Evolutionary conservation across 139 green algal species (phyloP).

Genomic region (Chlamydomonas asymmetrica): DNA sequence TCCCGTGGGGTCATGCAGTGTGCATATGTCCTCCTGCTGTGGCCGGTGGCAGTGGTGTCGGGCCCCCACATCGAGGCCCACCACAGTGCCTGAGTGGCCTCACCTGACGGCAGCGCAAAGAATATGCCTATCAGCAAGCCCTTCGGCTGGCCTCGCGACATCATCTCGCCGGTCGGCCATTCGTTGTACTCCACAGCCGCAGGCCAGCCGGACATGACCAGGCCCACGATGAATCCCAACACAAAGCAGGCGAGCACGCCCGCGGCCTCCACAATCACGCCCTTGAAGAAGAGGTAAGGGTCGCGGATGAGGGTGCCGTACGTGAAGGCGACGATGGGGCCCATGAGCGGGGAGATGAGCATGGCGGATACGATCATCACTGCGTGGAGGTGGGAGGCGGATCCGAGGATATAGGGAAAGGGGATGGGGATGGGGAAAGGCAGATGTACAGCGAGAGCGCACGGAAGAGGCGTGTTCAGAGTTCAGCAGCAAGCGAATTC

Average conservation of each 20-base stretch:
- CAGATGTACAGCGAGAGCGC: too few relatives aligned
- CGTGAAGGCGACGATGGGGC: slow-evolving; percentile 39
- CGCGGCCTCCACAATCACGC: neutral
- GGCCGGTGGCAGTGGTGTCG: too few relatives aligned
- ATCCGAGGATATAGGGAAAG: too few relatives aligned
- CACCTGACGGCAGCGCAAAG: slow-evolving; percentile 37
- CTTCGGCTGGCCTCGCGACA: neutral
- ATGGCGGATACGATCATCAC: slow-evolving; percentile 70
- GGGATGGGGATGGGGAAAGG: neutral
- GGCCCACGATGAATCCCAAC: slow-evolving; percentile 12
- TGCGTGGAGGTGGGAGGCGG: slow-evolving; percentile 86
- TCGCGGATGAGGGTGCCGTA: slow-evolving; percentile 26
- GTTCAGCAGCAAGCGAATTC: too few relatives aligned
- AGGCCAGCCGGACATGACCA: slow-evolving; percentile 10
- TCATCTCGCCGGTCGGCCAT: slow-evolving; percentile 39
- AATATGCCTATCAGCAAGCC: slow-evolving; percentile 26
- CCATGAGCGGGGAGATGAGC: slow-evolving; percentile 44
- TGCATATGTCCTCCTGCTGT: too few relatives aligned
- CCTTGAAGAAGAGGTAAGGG: slow-evolving; percentile 1
- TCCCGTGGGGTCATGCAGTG: too few relatives aligned
- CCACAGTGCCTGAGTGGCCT: too few relatives aligned
- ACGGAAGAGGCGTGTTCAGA: too few relatives aligned
- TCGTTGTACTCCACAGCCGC: slow-evolving; percentile 7
- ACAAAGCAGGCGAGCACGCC: slow-evolving; percentile 2
- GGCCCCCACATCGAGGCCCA: too few relatives aligned